Base-by-base conservation (phyloP, 1,284 basidiomycete species). In the Amylostereum chailletii region DNA sequence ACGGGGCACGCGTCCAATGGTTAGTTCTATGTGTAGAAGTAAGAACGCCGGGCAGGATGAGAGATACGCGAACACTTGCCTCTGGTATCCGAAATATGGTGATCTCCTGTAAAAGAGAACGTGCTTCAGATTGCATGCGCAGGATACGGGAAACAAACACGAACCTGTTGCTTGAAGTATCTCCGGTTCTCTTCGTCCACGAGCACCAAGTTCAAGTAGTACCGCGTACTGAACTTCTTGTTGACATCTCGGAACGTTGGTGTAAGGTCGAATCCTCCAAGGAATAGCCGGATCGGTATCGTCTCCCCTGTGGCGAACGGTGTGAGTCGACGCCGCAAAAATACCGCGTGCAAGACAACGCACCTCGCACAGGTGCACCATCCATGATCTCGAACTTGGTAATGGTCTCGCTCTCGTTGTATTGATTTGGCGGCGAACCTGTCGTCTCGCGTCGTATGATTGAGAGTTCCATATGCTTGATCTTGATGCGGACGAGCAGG, bases 311-410 rank as follows among this genome's bases (percentile, higher is more conserved):
- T 0, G 53, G 47, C 49, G 47, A 10, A 31, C 7, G 29, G 29
- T 40, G n/a, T 46, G 8, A 51, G 34, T 26, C 51, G 10, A 30
- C 30, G 37, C 1, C 38, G 31, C 9, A 4, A n/a, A 32, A 7
- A 27, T 42, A 42, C 27, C 30, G 41, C 10, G 30, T 30, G 5
- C 30, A 34, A 8, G 44, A 49, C 29, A 2, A 60, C 75, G 46
- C 53, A 83, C 91, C 91, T 70, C 94, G 78, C 19, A 97, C 93
- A 1, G 93, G 93, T 3, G 93, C 91, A 5, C 93, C 94, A 64
- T 96, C 94, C 95, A 98, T 97, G 60, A 99, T 98, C 69, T 98
- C 95, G 63, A 97, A 98, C 68, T 99, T 99, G 31, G 96, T 98
- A 60, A 99, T 99, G 3, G 95, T 99, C 65, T 99, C 95, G 57